Percentiles rank a stretch among this genome's conserved stretches.
These are phyloP conservation scores for Protomyces arabidopsidicola DNA, from an alignment of 1,139 yeast species.

Conservation along the genomic window DNA sequence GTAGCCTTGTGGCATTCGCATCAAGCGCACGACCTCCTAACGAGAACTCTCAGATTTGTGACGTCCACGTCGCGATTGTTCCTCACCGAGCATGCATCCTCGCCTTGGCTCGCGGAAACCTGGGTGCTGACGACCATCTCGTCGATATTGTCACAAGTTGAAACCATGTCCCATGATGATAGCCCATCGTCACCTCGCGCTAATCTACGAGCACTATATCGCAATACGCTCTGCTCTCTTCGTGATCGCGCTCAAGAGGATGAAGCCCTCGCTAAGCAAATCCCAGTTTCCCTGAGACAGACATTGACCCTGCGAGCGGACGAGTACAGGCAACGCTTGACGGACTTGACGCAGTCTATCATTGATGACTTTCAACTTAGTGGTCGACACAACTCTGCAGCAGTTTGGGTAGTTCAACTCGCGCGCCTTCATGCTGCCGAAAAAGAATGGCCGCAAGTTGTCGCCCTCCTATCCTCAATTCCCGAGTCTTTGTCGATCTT, in stretches of 20 bases:
- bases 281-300: background rate
- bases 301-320: background rate
- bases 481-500: background rate
- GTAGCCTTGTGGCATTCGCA: constrained; percentile 36
- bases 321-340: background rate
- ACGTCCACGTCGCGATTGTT: constrained; percentile 30
- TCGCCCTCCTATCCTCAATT: background rate
- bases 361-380: background rate
- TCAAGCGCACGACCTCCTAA: constrained; percentile 35
- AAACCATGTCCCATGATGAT: background rate
- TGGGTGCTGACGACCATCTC: background rate
- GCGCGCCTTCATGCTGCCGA: background rate
- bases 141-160: background rate
- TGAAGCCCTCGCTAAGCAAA: background rate
- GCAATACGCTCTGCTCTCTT: background rate
- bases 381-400: background rate
- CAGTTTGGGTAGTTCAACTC: background rate
- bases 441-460: background rate
- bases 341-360: background rate
- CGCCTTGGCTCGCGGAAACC: background rate
- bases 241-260: background rate
- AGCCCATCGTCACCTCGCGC: background rate
- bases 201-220: background rate
- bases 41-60: constrained; percentile 33
- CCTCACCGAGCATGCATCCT: background rate